phyloP scores from a whole-genome alignment of 2,329 filamentous ascomycete species.

The Cercospora zeae-maydis region DNA sequence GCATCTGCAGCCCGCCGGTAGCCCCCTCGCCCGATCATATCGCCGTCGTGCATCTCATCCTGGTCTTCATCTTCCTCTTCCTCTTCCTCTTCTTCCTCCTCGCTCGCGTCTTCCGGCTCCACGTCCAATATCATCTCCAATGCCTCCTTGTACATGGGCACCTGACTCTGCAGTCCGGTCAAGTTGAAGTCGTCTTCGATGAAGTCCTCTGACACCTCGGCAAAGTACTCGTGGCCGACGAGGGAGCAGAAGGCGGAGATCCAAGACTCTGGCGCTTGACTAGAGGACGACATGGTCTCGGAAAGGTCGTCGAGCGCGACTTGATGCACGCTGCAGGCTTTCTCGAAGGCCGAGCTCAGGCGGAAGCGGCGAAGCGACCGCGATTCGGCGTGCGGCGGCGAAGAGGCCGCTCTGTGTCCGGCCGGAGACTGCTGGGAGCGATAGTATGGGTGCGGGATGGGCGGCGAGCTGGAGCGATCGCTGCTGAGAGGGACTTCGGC shows the following conservation, averaged over 20 bases:
- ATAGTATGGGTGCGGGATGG: conserved; percentile 2
- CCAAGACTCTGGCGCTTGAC: conserved; percentile 77
- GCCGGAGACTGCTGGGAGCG: conserved; percentile 2
- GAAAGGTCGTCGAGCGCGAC: conserved; percentile 25
- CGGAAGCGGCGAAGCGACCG: conserved; percentile 24
- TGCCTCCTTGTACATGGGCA: conserved; percentile 98
- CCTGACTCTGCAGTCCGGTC: conserved; percentile 89
- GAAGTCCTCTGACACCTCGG: conserved; percentile 97
- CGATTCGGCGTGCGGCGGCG: conserved; percentile 13
- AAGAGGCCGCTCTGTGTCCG: not conserved
- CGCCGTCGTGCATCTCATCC: conserved; percentile 55
- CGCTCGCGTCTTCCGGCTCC: conserved; percentile 91
- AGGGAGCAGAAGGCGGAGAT: conserved; percentile 96
- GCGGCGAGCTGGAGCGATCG: conserved; percentile 13
- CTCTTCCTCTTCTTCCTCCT: conserved; percentile 71
- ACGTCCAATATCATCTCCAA: conserved; percentile 99
- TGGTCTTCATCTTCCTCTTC: conserved; percentile 52
- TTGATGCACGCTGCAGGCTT: conserved; percentile 29
- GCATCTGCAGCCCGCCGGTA: conserved; percentile 33
- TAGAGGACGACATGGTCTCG: conserved; percentile 53
- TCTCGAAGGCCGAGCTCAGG: conserved; percentile 31
- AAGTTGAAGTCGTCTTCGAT: conserved; percentile 99
- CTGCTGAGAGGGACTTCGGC: conserved; percentile 13
- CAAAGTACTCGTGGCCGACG: conserved; percentile 97
- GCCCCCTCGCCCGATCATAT: conserved; percentile 41